Percentiles rank a stretch among this genome's conserved stretches.
These are phyloP conservation scores for Lachnellula cervina DNA, from an alignment of 2,329 filamentous ascomycete species.

Conservation along the genomic window DNA sequence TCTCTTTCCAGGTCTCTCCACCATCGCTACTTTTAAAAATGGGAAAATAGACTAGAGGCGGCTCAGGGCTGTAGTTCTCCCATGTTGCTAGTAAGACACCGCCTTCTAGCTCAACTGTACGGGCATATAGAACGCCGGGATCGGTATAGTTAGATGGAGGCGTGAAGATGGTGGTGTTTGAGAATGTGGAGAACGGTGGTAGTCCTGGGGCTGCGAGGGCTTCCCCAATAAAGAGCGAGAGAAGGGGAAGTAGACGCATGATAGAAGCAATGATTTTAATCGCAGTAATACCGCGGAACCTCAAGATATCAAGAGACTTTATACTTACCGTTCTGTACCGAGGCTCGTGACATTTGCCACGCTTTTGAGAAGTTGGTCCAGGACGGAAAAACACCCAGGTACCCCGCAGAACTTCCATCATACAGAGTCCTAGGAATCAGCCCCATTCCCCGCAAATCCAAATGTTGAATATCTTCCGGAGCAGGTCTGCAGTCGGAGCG, in stretches of 20 bases:
- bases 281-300: background rate
- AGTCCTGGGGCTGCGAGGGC: slow-evolving; percentile 15
- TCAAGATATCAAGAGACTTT: background rate
- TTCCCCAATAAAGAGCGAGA: slow-evolving; percentile 16
- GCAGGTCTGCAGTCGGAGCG: slow-evolving; percentile 2
- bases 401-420: slow-evolving; percentile 13
- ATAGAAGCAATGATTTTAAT: background rate
- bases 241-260: slow-evolving; percentile 22
- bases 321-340: background rate
- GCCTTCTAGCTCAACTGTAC: slow-evolving; percentile 31
- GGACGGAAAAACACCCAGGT: slow-evolving; percentile 18
- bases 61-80: slow-evolving; percentile 54
- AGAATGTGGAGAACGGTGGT: slow-evolving; percentile 25
- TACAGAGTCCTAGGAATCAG: background rate
- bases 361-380: background rate
- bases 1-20: slow-evolving; percentile 57
- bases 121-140: slow-evolving; percentile 31
- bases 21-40: slow-evolving; percentile 49
- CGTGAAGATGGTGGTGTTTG: slow-evolving; percentile 26
- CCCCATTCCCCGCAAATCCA: slow-evolving; percentile 8
- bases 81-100: slow-evolving; percentile 48
- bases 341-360: background rate
- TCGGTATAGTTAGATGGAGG: slow-evolving; percentile 27
- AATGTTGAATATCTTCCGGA: slow-evolving; percentile 3
- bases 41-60: slow-evolving; percentile 46